Percentiles rank a stretch among this genome's conserved stretches.
Conservation (phyloP, 306 rosid species). For the Mimosa bimucronata region DNA sequence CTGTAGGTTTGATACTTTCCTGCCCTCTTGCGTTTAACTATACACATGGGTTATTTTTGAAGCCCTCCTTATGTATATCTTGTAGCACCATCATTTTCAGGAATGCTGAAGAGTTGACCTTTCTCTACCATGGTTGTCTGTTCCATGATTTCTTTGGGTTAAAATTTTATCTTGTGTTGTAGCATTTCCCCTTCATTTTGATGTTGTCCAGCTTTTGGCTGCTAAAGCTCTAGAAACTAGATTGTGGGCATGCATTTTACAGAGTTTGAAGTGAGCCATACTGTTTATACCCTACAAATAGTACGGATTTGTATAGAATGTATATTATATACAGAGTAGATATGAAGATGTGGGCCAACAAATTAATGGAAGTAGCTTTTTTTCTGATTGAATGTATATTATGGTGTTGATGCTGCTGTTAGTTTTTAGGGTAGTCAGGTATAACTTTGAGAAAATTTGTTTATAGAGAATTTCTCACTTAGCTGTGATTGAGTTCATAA, state of each 20-base stretch:
- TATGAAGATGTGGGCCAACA: slow-evolving; percentile 1
- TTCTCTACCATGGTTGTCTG: slow-evolving; percentile 4
- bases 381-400: slow-evolving; percentile 5
- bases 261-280: neutral
- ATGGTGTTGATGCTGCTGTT: too few relatives aligned
- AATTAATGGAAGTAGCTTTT: slow-evolving; percentile 13
- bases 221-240: neutral
- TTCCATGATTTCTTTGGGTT: slow-evolving; percentile 4
- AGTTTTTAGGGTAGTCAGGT: too few relatives aligned
- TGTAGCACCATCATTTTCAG: slow-evolving; percentile 1
- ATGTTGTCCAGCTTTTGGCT: slow-evolving; percentile 23
- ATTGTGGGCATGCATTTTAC: neutral
- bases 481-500: too few relatives aligned
- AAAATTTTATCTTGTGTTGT: neutral
- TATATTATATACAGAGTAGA: neutral
- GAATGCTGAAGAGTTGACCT: slow-evolving; percentile 20
- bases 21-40: neutral
- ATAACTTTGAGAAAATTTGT: too few relatives aligned
- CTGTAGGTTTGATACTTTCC: neutral
- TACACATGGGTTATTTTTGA: neutral
- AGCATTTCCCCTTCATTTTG: neutral
- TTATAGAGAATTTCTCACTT: too few relatives aligned
- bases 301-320: neutral
- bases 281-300: neutral
- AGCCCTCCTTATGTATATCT: neutral